Base-by-base conservation (phyloP, 2,329 filamentous ascomycete genomes). In the Paecilomyces sp. region DNA sequence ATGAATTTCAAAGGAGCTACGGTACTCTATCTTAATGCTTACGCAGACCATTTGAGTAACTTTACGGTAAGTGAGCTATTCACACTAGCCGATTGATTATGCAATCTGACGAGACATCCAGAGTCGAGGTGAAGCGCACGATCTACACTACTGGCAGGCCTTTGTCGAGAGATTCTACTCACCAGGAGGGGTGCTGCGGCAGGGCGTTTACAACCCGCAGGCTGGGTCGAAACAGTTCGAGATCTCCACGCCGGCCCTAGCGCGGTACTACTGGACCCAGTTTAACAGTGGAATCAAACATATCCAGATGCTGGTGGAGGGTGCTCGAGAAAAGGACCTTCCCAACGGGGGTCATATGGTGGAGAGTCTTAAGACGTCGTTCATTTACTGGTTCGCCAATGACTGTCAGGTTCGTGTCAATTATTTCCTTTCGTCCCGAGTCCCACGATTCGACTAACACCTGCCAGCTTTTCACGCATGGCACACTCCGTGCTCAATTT, bases 341-440 rank as follows among this genome's bases (percentile, higher is more conserved):
- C 80, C 83, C 1, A 84, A 83, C 59, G 86, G 88, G 55, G 85
- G 85, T 54, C 86, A 89, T 67, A 87, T 87, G 66, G 88, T 97
- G 24, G 88, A 91, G 66, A 91, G 90, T 69, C 78, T 79, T 25
- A 89, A 86, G 67, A 87, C 91, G 28, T 94, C 86, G 68, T 85
- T 97, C 60, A 88, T 94, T 4, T 95, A 96, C 71, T 95, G 90
- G 85, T 97, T 93, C 69, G 85, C 89, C 57, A 91, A 89, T 63
- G 89, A 88, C 57, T 89, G 88, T 61, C 91, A 94, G 71, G 90
- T 93, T 81, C 75, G 85, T 80, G 54, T n/a, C 36, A 36, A 15
- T 51, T 25, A 13, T 34, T 34, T 55, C 55, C 47, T 30, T 55
- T 50, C 28, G 54, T 50, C 18, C n/a, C 11, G 13, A 15, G 15